Evolutionary conservation across 257 asterid genomes (phyloP).

Genomic region (Hygrophila difformis): DNA sequence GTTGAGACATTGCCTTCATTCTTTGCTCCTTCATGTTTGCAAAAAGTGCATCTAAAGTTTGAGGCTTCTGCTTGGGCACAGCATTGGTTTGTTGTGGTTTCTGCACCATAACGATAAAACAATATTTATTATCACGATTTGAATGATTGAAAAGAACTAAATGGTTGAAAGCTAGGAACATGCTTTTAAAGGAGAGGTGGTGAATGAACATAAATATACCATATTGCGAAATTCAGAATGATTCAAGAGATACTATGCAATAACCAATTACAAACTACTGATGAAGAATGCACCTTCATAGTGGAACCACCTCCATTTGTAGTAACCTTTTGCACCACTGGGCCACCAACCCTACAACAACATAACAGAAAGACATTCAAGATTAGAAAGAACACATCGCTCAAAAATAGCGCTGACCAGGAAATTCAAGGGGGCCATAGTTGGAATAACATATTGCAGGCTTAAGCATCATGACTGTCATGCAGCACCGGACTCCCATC

Average conservation of each 20-base stretch:
- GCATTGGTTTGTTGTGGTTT: constrained; percentile 31
- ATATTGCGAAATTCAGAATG: not conserved
- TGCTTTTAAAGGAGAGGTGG: too few species aligned
- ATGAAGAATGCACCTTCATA: constrained; percentile 43
- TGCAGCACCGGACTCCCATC: constrained; percentile 3
- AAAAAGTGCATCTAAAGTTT: constrained; percentile 75
- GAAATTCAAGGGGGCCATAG: constrained; percentile 9
- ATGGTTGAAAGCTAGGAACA: too few species aligned
- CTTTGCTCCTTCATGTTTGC: constrained; percentile 89
- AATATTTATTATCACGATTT: too few species aligned
- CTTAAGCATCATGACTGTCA: constrained; percentile 17
- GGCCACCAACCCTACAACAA: constrained; percentile 48
- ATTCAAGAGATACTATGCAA: not conserved
- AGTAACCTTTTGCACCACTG: constrained; percentile 31
- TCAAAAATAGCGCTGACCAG: constrained; percentile 12
- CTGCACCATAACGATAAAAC: too few species aligned
- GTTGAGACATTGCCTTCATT: constrained; percentile 42
- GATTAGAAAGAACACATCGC: constrained; percentile 1
- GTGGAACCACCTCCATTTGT: constrained; percentile 40
- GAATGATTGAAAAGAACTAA: too few species aligned
- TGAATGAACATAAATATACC: too few species aligned
- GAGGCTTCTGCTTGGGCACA: constrained; percentile 48
- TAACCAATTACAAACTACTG: not conserved
- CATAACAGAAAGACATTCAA: constrained; percentile 25
- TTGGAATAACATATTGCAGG: constrained; percentile 6